phyloP scores from a whole-genome alignment of 73 alveolate species.

The Tetrahymena malaccensis region DNA sequence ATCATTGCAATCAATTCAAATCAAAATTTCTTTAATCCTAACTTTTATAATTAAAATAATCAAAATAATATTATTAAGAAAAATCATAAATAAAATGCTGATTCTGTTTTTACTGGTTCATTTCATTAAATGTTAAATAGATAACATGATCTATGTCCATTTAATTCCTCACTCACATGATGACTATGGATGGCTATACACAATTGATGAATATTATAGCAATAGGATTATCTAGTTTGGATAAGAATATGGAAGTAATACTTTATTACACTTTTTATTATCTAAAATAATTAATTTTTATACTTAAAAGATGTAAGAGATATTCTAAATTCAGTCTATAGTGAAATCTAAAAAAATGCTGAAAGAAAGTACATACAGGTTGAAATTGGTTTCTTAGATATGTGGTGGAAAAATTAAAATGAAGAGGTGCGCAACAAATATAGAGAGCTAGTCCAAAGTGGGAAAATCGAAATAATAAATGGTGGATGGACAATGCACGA shows the following conservation, averaged over 20 bases:
- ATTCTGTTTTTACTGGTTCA: neutral
- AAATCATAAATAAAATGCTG: neutral
- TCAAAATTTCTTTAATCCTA: no score
- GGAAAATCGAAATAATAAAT: constrained; percentile 66
- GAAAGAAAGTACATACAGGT: constrained; percentile 75
- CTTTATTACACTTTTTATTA: neutral
- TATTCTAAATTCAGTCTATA: neutral
- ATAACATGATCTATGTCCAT: constrained; percentile 32
- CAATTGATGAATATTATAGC: constrained; percentile 57
- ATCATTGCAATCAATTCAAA: no score
- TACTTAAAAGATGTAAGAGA: neutral
- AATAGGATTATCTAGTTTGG: neutral
- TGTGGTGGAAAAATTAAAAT: constrained; percentile 77
- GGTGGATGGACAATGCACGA: constrained; percentile 92
- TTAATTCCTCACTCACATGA: constrained; percentile 89
- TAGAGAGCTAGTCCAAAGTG: constrained; percentile 60
- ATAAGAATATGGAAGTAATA: neutral
- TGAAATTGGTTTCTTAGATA: constrained; percentile 78
- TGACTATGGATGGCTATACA: constrained; percentile 95
- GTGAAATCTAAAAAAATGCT: constrained; percentile 46
- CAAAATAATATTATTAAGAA: no score
- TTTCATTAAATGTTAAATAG: neutral
- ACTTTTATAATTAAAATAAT: no score
- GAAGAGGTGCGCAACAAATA: constrained; percentile 55
- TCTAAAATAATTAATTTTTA: neutral